phyloP scores from a whole-genome alignment of 108 stramenopile species.

The Stephanodiscus minutulus region DNA sequence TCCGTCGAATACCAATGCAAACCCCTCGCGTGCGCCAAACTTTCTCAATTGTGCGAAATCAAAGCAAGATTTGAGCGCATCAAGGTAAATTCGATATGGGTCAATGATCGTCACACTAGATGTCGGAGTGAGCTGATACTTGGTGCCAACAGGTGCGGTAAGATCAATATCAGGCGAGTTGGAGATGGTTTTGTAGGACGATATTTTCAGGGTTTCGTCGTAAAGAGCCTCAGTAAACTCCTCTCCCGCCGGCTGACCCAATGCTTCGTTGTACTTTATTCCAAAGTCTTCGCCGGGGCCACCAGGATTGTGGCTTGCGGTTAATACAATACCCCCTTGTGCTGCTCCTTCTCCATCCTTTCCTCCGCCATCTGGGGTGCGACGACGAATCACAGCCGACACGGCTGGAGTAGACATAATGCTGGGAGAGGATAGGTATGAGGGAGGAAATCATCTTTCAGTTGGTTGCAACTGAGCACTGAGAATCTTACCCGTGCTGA shows the following conservation, averaged over 20 bases:
- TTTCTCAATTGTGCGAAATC: conserved; percentile 85
- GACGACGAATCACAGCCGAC: conserved; percentile 85
- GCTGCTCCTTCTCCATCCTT: conserved; percentile 70
- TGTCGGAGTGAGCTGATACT: conserved; percentile 56
- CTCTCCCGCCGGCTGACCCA: conserved; percentile 98
- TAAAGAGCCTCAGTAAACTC: conserved; percentile 92
- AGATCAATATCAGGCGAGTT: conserved; percentile 66
- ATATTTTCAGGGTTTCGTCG: conserved; percentile 63
- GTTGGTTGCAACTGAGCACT: background rate
- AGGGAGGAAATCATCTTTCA: background rate
- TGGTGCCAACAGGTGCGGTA: conserved; percentile 64
- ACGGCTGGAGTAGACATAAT: conserved; percentile 95
- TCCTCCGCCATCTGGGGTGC: conserved; percentile 30
- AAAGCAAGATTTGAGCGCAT: conserved; percentile 89
- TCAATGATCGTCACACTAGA: conserved; percentile 88
- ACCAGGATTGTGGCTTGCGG: conserved; percentile 98
- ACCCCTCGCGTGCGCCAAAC: conserved; percentile 77
- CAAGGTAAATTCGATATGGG: conserved; percentile 83
- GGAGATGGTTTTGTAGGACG: conserved; percentile 68
- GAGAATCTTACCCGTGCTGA: conserved; percentile 46
- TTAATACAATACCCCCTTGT: conserved; percentile 92
- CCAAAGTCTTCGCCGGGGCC: conserved; percentile 99
- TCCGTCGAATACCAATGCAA: conserved; percentile 94
- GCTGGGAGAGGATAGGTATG: conserved; percentile 20
- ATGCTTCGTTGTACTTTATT: conserved; percentile 95